These are phyloP conservation scores for Cladosporium sphaerospermum DNA, from an alignment of 2,329 filamentous ascomycete species.

Conservation along the genomic window DNA sequence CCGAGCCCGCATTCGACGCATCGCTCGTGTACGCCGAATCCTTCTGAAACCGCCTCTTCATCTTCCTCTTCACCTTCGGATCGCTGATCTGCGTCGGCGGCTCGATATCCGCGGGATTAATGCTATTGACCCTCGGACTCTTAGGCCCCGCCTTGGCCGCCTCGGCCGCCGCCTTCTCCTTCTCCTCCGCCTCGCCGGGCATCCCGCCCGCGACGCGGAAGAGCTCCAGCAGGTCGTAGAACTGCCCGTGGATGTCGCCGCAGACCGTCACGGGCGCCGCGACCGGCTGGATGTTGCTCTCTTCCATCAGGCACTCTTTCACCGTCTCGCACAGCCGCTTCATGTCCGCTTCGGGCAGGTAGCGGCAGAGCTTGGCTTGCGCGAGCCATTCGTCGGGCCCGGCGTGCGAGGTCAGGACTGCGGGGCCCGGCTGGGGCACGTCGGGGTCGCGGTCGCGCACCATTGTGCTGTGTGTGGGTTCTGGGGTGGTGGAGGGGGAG, in stretches of 20 bases:
- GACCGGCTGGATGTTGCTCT: constrained; percentile 98
- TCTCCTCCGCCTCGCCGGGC: constrained; percentile 61
- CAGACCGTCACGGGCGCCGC: constrained; percentile 93
- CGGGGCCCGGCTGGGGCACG: constrained; percentile 85
- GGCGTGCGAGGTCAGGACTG: constrained; percentile 73
- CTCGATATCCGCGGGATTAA: constrained; percentile 87
- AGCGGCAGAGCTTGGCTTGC: constrained; percentile 94
- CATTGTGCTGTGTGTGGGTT: constrained; percentile 30
- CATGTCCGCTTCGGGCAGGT: constrained; percentile 93
- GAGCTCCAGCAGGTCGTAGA: constrained; percentile 94
- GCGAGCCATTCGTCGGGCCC: constrained; percentile 94
- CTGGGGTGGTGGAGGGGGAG: not conserved
- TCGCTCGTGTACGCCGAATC: constrained; percentile 49
- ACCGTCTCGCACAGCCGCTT: constrained; percentile 98
- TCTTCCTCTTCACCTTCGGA: constrained; percentile 78
- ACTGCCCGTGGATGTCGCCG: constrained; percentile 97
- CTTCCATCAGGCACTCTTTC: constrained; percentile 98
- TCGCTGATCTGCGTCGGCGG: constrained; percentile 84
- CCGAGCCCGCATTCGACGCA: constrained; percentile 37
- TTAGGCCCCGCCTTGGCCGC: constrained; percentile 25
- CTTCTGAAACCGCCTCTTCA: constrained; percentile 53
- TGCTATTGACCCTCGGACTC: constrained; percentile 42
- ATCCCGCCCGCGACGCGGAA: constrained; percentile 96
- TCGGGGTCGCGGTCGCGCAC: constrained; percentile 43
- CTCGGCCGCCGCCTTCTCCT: constrained; percentile 18